Evolutionary conservation across 176 grass and related monocot species (phyloP), one percentile per base, ranked within the genome.

Genomic region (Tillandsia leiboldiana): DNA sequence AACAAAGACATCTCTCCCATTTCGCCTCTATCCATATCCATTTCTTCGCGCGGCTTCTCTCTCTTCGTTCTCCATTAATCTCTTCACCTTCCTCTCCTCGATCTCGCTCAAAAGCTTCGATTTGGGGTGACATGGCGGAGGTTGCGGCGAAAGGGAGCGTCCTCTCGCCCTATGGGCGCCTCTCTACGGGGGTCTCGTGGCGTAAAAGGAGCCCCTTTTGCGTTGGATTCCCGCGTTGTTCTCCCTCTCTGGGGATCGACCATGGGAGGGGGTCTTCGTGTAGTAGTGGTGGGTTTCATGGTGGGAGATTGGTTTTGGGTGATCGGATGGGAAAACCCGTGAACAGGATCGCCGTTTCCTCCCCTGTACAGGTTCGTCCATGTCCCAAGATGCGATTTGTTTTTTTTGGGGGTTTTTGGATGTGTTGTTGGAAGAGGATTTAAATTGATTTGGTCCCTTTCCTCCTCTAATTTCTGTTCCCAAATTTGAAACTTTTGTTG

Each of bases 121-220:
- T 8, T 74, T 74, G 64, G 58, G 59, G 20, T 51, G 49, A 59
- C 57, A 74, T 74, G 72, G 47, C 47, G 72, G 59, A 74, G 48
- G 58, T 63, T 64, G 26, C 64, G 72, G 59, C 20, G 5, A 29
- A 54, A 48, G 53, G 51, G 51, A 29, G 24, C 26, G 24, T 20
- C 51, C 51, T 74, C 12, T 15, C 48, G 58, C 72, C 58, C 10
- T 50, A 12, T 2, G 47, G 22, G 2, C 18, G 10, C 2, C 48
- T 59, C 28, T 74, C 59, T 27, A 11, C 20, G 48, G 23, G 29
- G n/a, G 8, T 2, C 14, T 50, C 20, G 26, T 51, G 20, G 12
- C 10, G 6, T 17, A 51, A 22, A 48, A 64, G 22, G 68, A n/a
- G 49, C 12, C 49, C 68, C 12, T 70, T 12, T 24, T 28, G 20